Conservation (phyloP, 2,329 filamentous ascomycete species). For the Alternaria rosae region DNA sequence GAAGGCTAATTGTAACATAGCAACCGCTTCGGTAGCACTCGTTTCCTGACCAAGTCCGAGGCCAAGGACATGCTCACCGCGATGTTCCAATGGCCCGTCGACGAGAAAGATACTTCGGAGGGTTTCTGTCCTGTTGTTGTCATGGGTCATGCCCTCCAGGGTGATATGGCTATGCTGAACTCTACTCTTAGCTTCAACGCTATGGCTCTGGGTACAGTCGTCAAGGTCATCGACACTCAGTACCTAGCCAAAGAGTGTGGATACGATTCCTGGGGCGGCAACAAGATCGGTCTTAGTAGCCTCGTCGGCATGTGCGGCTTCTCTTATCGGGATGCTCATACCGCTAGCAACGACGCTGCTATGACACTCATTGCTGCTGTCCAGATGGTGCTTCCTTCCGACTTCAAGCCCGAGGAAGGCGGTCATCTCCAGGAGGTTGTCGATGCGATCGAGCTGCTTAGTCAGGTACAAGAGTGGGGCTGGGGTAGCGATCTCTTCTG, state of each 20-base stretch:
- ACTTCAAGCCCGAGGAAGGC: neutral
- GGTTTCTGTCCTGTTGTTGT: slow-evolving; percentile 15
- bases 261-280: neutral
- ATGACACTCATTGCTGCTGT: slow-evolving; percentile 23
- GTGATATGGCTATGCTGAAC: slow-evolving; percentile 12
- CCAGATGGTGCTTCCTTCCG: slow-evolving; percentile 10
- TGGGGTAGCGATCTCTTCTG: slow-evolving; percentile 15
- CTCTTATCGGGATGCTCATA: slow-evolving; percentile 17
- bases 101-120: neutral
- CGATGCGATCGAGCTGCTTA: slow-evolving; percentile 10
- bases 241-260: slow-evolving; percentile 9
- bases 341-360: slow-evolving; percentile 23
- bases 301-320: slow-evolving; percentile 11
- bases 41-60: slow-evolving; percentile 12
- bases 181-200: slow-evolving; percentile 6
- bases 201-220: slow-evolving; percentile 2
- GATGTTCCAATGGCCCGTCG: slow-evolving; percentile 5
- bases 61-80: slow-evolving; percentile 10
- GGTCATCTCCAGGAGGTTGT: neutral
- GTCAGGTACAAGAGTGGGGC: neutral
- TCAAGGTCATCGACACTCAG: slow-evolving; percentile 24
- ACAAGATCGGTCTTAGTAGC: slow-evolving; percentile 4
- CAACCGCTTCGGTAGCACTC: slow-evolving; percentile 22
- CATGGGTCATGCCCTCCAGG: slow-evolving; percentile 16
- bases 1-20: neutral